Conservation (phyloP, 1,139 yeast species). For the Protomyces macrosporus region DNA sequence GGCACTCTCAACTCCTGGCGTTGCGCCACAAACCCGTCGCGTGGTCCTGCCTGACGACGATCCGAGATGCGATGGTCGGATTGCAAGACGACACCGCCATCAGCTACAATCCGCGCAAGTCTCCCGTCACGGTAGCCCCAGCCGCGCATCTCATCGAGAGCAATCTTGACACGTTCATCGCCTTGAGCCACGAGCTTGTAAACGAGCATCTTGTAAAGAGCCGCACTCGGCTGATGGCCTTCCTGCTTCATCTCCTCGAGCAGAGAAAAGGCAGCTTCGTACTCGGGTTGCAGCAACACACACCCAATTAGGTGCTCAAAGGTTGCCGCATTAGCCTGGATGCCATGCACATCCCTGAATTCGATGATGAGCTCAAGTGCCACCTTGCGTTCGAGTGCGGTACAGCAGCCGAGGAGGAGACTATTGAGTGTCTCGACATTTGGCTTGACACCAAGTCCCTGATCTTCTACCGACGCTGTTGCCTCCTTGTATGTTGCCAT, state of each 20-base stretch:
- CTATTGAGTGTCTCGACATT: slow-evolving; percentile 12
- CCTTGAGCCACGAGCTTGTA: slow-evolving; percentile 2
- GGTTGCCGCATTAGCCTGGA: slow-evolving; percentile 5
- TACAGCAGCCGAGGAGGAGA: slow-evolving; percentile 18
- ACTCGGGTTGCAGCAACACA: slow-evolving; percentile 13
- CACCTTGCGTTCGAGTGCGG: neutral
- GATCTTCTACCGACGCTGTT: neutral
- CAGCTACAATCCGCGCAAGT: neutral
- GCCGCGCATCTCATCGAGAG: slow-evolving; percentile 20
- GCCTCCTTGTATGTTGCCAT: slow-evolving; percentile 21
- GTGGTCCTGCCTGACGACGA: neutral
- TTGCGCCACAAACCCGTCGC: neutral
- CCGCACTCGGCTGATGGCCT: slow-evolving; percentile 12
- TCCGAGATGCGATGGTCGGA: neutral
- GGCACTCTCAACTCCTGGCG: neutral
- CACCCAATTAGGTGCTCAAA: slow-evolving; percentile 3
- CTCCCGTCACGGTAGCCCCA: slow-evolving; percentile 11
- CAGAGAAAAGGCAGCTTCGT: slow-evolving; percentile 20
- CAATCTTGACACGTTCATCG: slow-evolving; percentile 16
- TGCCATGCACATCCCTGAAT: neutral
- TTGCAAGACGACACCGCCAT: neutral
- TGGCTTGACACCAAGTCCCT: slow-evolving; percentile 7
- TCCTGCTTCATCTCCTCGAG: slow-evolving; percentile 26
- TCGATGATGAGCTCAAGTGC: neutral
- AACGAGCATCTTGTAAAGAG: slow-evolving; percentile 4